Evolutionary conservation across 352 stramenopile species (phyloP), one percentile per base, ranked within the genome.

Genomic region (Pythium inflatum): DNA sequence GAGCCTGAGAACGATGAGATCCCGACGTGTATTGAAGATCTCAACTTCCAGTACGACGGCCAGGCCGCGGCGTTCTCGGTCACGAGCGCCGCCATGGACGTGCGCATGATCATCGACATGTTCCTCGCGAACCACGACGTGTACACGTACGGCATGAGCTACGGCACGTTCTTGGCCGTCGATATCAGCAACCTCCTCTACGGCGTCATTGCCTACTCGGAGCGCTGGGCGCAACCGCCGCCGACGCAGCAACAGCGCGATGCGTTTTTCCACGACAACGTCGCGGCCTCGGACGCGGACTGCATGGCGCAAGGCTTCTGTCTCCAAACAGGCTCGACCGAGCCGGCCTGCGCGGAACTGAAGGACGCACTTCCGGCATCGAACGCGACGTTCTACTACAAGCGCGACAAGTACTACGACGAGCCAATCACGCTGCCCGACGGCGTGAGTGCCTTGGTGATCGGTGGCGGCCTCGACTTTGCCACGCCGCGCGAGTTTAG

Each of bases 391-490:
- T 82, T 77, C 53, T 24, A 51, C 13, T 83, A 85, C 66, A 31
- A 28, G n/a, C 55, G 25, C 5, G 78, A 85, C 62, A 40, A 73
- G 53, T 83, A 81, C 71, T 76, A 36, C 16, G 62, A 77, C 30
- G 54, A 48, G 16, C 72, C 66, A 8, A 51, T 77, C 1, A 33
- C 36, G 24, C 68, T 85, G n/a, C 50, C 73, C 0, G 36, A 50
- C 13, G 33, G 70, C 51, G 53, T 68, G n/a, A 75, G 67, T n/a
- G 71, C 76, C 14, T 13, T 86, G 33, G 30, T 83, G 27, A 40
- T 83, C 49, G 81, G 33, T 12, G 71, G 74, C 13, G 53, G 51
- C 1, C 45, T 81, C 24, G 74, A 81, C 62, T 71, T 74, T 40
- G 24, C 31, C 40, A 81, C 74, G 18, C 70, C 71, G 13, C 25